Base-by-base conservation (phyloP, 1,284 basidiomycete species). In the Fistulinella staudtii region DNA sequence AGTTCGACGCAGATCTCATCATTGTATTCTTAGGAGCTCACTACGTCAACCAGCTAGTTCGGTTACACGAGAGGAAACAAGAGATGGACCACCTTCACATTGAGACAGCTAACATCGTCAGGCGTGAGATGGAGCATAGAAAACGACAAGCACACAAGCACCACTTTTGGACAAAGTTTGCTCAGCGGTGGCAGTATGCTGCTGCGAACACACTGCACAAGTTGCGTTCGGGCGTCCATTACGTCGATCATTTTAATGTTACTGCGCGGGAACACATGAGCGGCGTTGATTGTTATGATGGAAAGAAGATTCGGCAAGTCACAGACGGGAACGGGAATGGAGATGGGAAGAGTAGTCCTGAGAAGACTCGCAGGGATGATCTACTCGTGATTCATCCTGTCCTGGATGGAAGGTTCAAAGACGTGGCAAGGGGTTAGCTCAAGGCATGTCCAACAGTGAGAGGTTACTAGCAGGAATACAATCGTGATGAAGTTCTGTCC, bases 221-320 rank as follows among this genome's bases (percentile, higher is more conserved):
- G 43, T 57, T 67, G n/a, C 70, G 77, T 54, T 76, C 76, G 22
- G 69, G 69, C 37, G 64, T 54, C n/a, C 80, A 80, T 50, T 82
- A 80, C 54, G 68, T 71, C 45, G 79, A 85, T 50, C 77, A 81
- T 25, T 66, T 89, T 49, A 71, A 73, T 40, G 68, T 89, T 17
- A 71, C 79, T 3, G 69, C 70, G 41, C 71, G 76, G 36, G 87
- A 92, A 60, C 83, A 92, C 58, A 91, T 93, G 89, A 80, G 77
- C 49, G 60, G 57, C 5, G 80, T 92, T 0, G 89, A 93, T 61
- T 74, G 75, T 39, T 85, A 80, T 54, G 79, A 91, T 53, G 85
- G 89, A 39, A 63, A 65, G 33, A 68, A 61, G 39, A 63, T 68
- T 18, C 68, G 73, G 27, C 63, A 54, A 40, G n/a, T n/a, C n/a